phyloP scores from a whole-genome alignment of 495 filamentous ascomycete species.

The Daldinia concentrica region DNA sequence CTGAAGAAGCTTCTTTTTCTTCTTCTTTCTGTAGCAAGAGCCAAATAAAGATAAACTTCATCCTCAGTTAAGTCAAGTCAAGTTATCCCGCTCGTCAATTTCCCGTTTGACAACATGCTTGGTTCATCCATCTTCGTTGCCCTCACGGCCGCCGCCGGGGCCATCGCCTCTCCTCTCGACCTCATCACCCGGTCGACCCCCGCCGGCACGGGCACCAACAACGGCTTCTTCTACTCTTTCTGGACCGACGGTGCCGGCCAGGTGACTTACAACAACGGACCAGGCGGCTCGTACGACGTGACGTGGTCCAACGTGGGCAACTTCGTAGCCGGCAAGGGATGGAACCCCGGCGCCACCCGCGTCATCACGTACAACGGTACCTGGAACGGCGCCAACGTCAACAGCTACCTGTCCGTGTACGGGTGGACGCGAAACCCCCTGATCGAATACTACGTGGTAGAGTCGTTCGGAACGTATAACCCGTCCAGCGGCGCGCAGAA shows the following conservation, averaged over 20 bases:
- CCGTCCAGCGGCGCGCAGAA: constrained; percentile 57
- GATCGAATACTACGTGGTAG: constrained; percentile 70
- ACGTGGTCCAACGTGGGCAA: constrained; percentile 67
- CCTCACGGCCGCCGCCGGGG: constrained; percentile 47
- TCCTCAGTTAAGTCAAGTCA: neutral
- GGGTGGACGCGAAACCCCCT: constrained; percentile 67
- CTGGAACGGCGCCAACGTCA: constrained; percentile 59
- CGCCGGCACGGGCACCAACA: constrained; percentile 58
- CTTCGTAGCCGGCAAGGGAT: constrained; percentile 73
- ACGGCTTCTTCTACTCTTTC: constrained; percentile 71
- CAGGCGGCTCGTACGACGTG: constrained; percentile 65
- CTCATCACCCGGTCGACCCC: constrained; percentile 47
- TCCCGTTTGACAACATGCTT: constrained; percentile 36
- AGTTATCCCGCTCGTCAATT: constrained; percentile 2
- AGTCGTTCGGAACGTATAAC: constrained; percentile 65
- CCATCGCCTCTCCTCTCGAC: constrained; percentile 54
- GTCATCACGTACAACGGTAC: constrained; percentile 58
- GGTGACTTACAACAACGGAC: constrained; percentile 68
- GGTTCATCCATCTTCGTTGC: constrained; percentile 50
- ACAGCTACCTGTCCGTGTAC: constrained; percentile 67
- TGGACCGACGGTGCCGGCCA: constrained; percentile 69
- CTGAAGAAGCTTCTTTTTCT: constrained; percentile 11
- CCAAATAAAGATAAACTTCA: neutral
- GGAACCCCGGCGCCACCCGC: constrained; percentile 63
- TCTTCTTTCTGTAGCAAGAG: neutral